Conservation (phyloP, 2,329 filamentous ascomycete genomes). For the Fusarium luffae region DNA sequence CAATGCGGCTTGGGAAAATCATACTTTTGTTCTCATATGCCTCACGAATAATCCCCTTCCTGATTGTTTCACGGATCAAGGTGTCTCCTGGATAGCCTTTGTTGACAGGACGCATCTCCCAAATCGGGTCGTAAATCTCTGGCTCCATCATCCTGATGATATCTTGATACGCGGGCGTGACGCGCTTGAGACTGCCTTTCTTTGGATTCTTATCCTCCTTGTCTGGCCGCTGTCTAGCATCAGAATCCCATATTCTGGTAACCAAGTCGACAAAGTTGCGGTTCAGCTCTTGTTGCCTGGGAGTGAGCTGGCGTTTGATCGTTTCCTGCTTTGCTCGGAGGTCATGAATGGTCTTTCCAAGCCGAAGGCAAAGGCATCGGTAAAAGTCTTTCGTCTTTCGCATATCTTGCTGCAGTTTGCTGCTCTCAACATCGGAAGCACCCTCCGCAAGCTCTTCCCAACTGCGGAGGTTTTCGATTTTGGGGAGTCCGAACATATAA, state of each 20-base stretch:
- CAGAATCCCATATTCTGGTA: slow-evolving; percentile 27
- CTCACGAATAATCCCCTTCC: slow-evolving; percentile 57
- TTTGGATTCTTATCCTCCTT: slow-evolving; percentile 23
- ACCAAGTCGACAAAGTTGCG: slow-evolving; percentile 25
- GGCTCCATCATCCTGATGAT: slow-evolving; percentile 51
- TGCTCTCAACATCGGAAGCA: background rate
- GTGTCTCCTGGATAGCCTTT: background rate
- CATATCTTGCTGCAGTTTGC: background rate
- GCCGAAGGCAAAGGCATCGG: slow-evolving; percentile 51
- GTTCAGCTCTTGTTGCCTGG: slow-evolving; percentile 14
- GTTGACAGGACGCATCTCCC: background rate
- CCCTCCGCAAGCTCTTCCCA: slow-evolving; percentile 7
- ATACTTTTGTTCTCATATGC: slow-evolving; percentile 56
- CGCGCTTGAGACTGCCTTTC: background rate
- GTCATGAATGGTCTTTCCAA: slow-evolving; percentile 50
- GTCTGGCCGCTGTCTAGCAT: slow-evolving; percentile 32
- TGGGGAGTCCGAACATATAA: slow-evolving; percentile 33
- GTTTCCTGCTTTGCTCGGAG: slow-evolving; percentile 16
- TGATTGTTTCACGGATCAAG: slow-evolving; percentile 46
- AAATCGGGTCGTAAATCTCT: slow-evolving; percentile 6
- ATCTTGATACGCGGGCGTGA: slow-evolving; percentile 40
- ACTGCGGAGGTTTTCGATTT: slow-evolving; percentile 14
- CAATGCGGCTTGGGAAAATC: slow-evolving; percentile 53
- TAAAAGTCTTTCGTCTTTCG: slow-evolving; percentile 36
- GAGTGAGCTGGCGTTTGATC: slow-evolving; percentile 18